phyloP scores from a whole-genome alignment of 2,329 filamentous ascomycete species.

The Stylonectria norvegica region DNA sequence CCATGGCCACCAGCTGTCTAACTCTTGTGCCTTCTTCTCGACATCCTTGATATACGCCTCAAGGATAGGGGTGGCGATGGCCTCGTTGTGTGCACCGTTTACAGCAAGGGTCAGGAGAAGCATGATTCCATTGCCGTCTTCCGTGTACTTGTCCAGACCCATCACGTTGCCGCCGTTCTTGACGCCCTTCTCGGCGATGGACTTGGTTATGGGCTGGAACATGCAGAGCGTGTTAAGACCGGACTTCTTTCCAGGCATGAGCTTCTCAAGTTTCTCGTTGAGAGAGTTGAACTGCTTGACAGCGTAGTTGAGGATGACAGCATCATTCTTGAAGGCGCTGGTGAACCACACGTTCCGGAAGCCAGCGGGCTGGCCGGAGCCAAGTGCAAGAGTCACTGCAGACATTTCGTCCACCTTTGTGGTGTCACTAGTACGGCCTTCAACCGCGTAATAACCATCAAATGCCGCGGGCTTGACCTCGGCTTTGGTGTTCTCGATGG shows the following conservation, averaged over 20 bases:
- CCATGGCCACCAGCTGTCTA: slow-evolving; percentile 27
- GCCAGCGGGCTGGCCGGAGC: slow-evolving; percentile 26
- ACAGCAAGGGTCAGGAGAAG: slow-evolving; percentile 31
- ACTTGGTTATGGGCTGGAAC: slow-evolving; percentile 33
- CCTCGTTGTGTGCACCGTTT: slow-evolving; percentile 32
- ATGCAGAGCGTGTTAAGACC: slow-evolving; percentile 31
- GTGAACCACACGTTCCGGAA: slow-evolving; percentile 37
- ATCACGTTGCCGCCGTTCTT: slow-evolving; percentile 33
- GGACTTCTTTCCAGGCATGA: slow-evolving; percentile 21
- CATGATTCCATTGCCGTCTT: slow-evolving; percentile 29
- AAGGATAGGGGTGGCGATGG: slow-evolving; percentile 35
- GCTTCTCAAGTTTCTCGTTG: slow-evolving; percentile 22
- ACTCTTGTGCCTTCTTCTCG: slow-evolving; percentile 23
- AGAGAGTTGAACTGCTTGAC: slow-evolving; percentile 30
- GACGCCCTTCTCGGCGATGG: slow-evolving; percentile 29
- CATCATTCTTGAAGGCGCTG: slow-evolving; percentile 34
- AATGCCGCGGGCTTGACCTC: slow-evolving; percentile 29
- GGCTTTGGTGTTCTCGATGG: slow-evolving; percentile 31
- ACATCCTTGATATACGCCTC: slow-evolving; percentile 32
- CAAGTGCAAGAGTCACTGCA: slow-evolving; percentile 30
- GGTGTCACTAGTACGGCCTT: slow-evolving; percentile 22
- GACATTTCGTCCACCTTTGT: slow-evolving; percentile 28
- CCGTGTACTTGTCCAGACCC: slow-evolving; percentile 30
- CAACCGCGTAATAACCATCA: slow-evolving; percentile 25
- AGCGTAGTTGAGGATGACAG: slow-evolving; percentile 32